Base-by-base conservation (phyloP, 2,329 filamentous ascomycete genomes). In the Penicillium sp. region DNA sequence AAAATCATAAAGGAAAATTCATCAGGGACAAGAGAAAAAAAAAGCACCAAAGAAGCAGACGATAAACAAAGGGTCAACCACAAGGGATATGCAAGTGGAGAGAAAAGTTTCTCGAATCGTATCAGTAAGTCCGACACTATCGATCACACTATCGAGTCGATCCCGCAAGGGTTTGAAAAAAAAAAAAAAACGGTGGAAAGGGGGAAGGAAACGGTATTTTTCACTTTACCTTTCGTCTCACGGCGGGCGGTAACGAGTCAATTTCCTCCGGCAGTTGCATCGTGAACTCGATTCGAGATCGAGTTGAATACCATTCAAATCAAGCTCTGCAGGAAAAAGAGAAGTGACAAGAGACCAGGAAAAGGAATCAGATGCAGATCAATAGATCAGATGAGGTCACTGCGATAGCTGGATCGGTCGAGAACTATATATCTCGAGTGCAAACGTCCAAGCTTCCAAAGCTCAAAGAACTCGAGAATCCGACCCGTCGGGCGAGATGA, bases 161-260 rank as follows among this genome's bases (percentile, higher is more conserved):
- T 52, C 27, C 41, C 41, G 43, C 16, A 53, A 37, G 31, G 41
- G 35, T 21, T 63, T n/a, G n/a, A n/a, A n/a, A n/a, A n/a, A n/a
- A n/a, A n/a, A 48, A 53, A 59, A 45, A 48, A 57, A 51, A 56
- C 27, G 14, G 39, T n/a, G 27, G 44, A 22, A 27, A 43, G 43
- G 22, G n/a, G 27, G 26, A 14, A 11, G 1, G 31, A 16, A 6
- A 33, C 13, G 13, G 31, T 14, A 33, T 33, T 33, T 14, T 33
- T 33, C 31, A 16, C 29, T 31, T 77, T 73, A 86, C 83, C 76
- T 86, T 86, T 71, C 83, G 77, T 66, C 81, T 77, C 52, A 86
- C 77, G 16, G 82, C 81, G 24, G 80, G 80, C 21, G 83, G 83
- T 11, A 85, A 73, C 41, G 79, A 77, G 61, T 84, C 80, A 57